Percentiles rank a stretch among this genome's conserved stretches.
phyloP scores from a whole-genome alignment of 2,329 filamentous ascomycete species.

The Paraconiothyrium sp. region DNA sequence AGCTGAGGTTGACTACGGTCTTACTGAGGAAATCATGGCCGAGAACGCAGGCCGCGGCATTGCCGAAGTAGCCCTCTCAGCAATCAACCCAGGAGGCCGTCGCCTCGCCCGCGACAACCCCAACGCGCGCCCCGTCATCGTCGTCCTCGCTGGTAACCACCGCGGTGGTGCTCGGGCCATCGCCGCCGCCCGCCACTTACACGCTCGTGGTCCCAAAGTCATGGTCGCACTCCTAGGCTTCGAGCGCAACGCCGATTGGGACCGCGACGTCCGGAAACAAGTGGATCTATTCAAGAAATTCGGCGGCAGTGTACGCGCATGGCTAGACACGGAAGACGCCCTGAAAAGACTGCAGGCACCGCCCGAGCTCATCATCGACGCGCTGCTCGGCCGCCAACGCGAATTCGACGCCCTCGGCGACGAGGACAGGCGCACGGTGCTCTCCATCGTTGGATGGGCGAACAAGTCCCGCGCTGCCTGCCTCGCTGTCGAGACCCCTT shows the following conservation, averaged over 20 bases:
- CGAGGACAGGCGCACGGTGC: slow-evolving; percentile 82
- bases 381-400: slow-evolving; percentile 84
- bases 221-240: slow-evolving; percentile 85
- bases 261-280: slow-evolving; percentile 83
- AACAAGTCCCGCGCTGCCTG: slow-evolving; percentile 86
- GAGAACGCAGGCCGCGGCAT: slow-evolving; percentile 92
- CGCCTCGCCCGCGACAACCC: slow-evolving; percentile 60
- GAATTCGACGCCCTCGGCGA: slow-evolving; percentile 88
- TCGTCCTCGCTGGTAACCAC: slow-evolving; percentile 95
- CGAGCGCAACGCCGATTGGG: slow-evolving; percentile 81
- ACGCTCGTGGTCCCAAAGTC: slow-evolving; percentile 82
- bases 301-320: slow-evolving; percentile 75
- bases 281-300: slow-evolving; percentile 85
- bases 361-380: slow-evolving; percentile 86
- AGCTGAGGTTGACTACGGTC: slow-evolving; percentile 83
- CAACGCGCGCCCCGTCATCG: slow-evolving; percentile 65
- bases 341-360: slow-evolving; percentile 67
- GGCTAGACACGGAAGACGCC: slow-evolving; percentile 65
- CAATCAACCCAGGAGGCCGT: slow-evolving; percentile 69
- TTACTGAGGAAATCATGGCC: slow-evolving; percentile 88
- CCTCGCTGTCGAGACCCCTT: slow-evolving; percentile 89
- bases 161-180: slow-evolving; percentile 86
- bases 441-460: slow-evolving; percentile 92
- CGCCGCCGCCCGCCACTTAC: slow-evolving; percentile 84
- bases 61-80: slow-evolving; percentile 79